Conservation (phyloP, 306 rosid genomes). For the Hippophae rhamnoides region DNA sequence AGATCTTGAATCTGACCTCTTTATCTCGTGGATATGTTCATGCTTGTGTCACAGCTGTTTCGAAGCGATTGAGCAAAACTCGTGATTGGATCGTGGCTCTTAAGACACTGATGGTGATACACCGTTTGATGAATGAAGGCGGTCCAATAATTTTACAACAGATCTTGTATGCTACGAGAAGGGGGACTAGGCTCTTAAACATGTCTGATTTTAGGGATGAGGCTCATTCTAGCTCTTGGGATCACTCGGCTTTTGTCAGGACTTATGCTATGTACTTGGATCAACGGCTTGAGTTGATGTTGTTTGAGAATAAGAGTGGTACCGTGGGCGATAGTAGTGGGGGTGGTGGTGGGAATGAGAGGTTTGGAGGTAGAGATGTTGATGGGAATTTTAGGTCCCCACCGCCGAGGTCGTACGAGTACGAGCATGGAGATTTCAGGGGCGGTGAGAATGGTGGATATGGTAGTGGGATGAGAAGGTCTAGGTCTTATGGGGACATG, state of each 20-base stretch:
- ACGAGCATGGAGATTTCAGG: constrained; percentile 43
- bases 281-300: constrained; percentile 73
- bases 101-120: constrained; percentile 64
- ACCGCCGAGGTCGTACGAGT: constrained; percentile 55
- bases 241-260: constrained; percentile 80
- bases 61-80: constrained; percentile 84
- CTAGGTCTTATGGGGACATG: constrained; percentile 82
- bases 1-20: constrained; percentile 63
- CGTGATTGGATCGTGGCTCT: constrained; percentile 97
- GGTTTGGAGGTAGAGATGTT: constrained; percentile 46
- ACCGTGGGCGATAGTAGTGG: neutral
- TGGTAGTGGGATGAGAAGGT: constrained; percentile 50
- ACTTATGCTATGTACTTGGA: constrained; percentile 85
- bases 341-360: constrained; percentile 23
- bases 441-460: constrained; percentile 41
- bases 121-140: constrained; percentile 72
- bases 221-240: constrained; percentile 98
- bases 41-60: constrained; percentile 65
- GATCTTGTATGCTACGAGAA: constrained; percentile 75
- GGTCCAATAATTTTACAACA: constrained; percentile 71
- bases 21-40: constrained; percentile 73
- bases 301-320: constrained; percentile 46
- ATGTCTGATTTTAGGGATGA: constrained; percentile 87
- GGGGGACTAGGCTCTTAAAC: constrained; percentile 83
- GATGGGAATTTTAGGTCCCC: constrained; percentile 59